Conservation (phyloP, 202 grass and related monocot species). For the Zizania palustris region DNA sequence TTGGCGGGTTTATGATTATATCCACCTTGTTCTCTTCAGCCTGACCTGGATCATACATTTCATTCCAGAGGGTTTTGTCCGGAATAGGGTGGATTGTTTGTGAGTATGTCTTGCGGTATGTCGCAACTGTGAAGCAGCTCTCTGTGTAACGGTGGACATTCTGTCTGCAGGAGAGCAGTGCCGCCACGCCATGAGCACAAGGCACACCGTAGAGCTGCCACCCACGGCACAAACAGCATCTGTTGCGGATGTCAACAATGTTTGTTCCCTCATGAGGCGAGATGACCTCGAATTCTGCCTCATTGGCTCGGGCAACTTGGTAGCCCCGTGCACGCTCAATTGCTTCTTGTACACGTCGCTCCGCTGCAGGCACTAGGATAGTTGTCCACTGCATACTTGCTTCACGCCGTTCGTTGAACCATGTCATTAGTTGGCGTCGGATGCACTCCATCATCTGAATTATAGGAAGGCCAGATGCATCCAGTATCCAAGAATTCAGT, state of each 20-base stretch:
- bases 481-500: constrained; percentile 82
- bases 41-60: constrained; percentile 49
- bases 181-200: constrained; percentile 90
- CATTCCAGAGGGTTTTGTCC: constrained; percentile 79
- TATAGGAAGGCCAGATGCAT: constrained; percentile 85
- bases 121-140: constrained; percentile 88
- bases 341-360: constrained; percentile 76
- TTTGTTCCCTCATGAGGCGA: constrained; percentile 79
- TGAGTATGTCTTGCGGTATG: constrained; percentile 90
- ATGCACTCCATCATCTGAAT: constrained; percentile 98
- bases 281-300: constrained; percentile 91
- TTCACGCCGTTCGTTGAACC: constrained; percentile 96
- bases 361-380: constrained; percentile 70
- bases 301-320: constrained; percentile 84
- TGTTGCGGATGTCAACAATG: constrained; percentile 89
- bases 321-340: constrained; percentile 82
- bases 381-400: constrained; percentile 95
- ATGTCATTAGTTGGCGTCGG: constrained; percentile 88
- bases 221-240: constrained; percentile 83
- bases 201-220: constrained; percentile 95
- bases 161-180: constrained; percentile 87
- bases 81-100: constrained; percentile 98
- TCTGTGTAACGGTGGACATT: constrained; percentile 95
- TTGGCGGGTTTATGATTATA: constrained; percentile 74
- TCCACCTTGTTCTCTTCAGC: constrained; percentile 48